Evolutionary conservation across 2,329 filamentous ascomycete genomes (phyloP).

Genomic region (Aspergillus ibericus): DNA sequence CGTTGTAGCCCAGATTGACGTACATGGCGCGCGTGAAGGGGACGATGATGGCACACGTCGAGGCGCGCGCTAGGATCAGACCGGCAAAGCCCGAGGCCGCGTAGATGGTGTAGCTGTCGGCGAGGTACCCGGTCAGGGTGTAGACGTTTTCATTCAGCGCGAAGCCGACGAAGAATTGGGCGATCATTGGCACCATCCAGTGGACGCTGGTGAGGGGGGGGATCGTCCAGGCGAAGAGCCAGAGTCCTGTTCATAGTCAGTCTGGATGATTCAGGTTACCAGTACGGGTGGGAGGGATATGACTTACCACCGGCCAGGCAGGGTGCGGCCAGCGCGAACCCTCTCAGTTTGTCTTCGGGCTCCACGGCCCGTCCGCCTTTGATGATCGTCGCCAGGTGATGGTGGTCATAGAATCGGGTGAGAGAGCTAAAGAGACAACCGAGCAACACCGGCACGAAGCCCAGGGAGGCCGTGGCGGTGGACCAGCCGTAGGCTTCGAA

Average conservation of each 20-base stretch:
- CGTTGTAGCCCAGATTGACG: constrained; percentile 4
- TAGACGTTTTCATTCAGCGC: constrained; percentile 15
- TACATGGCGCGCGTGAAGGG: constrained; percentile 16
- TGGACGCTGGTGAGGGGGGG: neutral
- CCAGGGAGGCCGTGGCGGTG: neutral
- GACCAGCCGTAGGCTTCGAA: constrained; percentile 4
- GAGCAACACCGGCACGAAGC: neutral
- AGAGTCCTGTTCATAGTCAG: neutral
- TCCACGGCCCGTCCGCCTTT: constrained; percentile 8
- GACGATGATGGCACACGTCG: constrained; percentile 11
- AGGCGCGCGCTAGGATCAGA: constrained; percentile 7
- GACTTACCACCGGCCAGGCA: constrained; percentile 10
- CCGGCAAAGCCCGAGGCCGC: constrained; percentile 17
- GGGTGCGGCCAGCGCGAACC: constrained; percentile 15
- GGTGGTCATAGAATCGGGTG: constrained; percentile 4
- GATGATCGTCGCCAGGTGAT: neutral
- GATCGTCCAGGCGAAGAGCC: constrained; percentile 3
- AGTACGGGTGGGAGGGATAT: neutral
- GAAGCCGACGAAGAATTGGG: constrained; percentile 13
- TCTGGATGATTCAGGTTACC: too few species aligned
- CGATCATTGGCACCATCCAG: constrained; percentile 4
- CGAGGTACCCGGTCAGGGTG: constrained; percentile 15
- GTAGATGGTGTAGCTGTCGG: constrained; percentile 20
- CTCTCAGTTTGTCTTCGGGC: constrained; percentile 19
- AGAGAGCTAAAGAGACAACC: neutral